Evolutionary conservation across 2,329 filamentous ascomycete genomes (phyloP).

Genomic region (Colletotrichum melonis): DNA sequence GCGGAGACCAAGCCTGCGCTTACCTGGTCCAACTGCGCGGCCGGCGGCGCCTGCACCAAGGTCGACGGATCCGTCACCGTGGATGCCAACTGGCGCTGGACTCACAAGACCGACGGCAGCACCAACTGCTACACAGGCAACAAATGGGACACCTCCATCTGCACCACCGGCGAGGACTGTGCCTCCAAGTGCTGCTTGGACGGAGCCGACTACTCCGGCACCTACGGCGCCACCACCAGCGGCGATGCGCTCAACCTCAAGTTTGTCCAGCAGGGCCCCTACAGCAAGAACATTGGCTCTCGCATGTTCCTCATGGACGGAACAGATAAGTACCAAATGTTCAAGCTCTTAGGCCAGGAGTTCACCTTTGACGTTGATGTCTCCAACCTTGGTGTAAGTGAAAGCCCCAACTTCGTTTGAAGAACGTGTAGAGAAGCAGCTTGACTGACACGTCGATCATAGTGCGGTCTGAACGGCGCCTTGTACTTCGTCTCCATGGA

Average conservation of each 20-base stretch:
- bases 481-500: constrained; percentile 75
- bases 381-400: constrained; percentile 59
- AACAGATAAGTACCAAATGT: constrained; percentile 72
- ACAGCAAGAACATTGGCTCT: constrained; percentile 61
- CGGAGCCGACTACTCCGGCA: constrained; percentile 62
- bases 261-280: constrained; percentile 66
- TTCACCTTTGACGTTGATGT: constrained; percentile 80
- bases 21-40: constrained; percentile 64
- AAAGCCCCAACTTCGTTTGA: too few species aligned
- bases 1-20: constrained; percentile 65
- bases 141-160: constrained; percentile 55
- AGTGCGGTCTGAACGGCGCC: constrained; percentile 79
- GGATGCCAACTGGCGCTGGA: constrained; percentile 73
- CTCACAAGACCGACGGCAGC: constrained; percentile 56
- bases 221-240: constrained; percentile 65
- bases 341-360: constrained; percentile 73
- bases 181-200: constrained; percentile 64
- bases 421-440: too few species aligned
- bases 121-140: constrained; percentile 70
- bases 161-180: constrained; percentile 55
- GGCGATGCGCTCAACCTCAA: constrained; percentile 64
- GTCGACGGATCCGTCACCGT: constrained; percentile 63
- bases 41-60: constrained; percentile 60
- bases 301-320: constrained; percentile 74
- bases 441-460: constrained; percentile 36